Evolutionary conservation across 345 rosid genomes (phyloP), one percentile per base, ranked within the genome.

Genomic region (Melastoma malabathricum): DNA sequence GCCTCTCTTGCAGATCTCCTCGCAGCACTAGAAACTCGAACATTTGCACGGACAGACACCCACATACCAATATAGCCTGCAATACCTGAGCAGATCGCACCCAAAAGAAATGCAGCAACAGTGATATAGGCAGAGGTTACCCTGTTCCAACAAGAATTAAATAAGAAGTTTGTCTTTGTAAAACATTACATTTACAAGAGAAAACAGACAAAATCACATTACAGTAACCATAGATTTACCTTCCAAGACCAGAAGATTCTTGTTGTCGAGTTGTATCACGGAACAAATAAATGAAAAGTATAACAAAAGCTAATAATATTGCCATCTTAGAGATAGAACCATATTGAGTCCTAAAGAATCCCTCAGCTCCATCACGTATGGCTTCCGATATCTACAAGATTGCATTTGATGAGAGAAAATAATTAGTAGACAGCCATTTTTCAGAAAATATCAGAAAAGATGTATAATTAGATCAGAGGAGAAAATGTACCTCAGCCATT

Each of bases 1-100:
- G 97, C 99, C 75, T 92, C 99, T 76, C 97, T 84, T 19, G 97
- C 94, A 58, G 99, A 92, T 59, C 99, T 81, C 64, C 95, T 84
- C 47, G 98, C 98, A 46, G 98, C 97, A 75, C 98, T 84, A 47
- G 99, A 76, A 52, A 92, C 97, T 61, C 99, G 82, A 59, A 92
- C 99, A 70, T 92, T 92, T 67, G 99, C 99, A 68, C 99, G 97
- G 49, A 92, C 99, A 13, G 99, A 92, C 48, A 92, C 99, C 99
- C 97, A 92, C 99, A 92, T 92, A 47, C 99, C 97, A 67, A 88
- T 83, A 68, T 87, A 92, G 56, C 99, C 99, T 0, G 97, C 95
- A 55, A 81, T 44, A 71, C 97, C 98, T 13, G 97, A 88, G 66
- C 99, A 92, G 44, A 92, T 48, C 19, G 98, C 97, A 18, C 98